These are phyloP conservation scores for Aspergillus kassunensis DNA, from an alignment of 495 filamentous ascomycete genomes.

Conservation along the genomic window DNA sequence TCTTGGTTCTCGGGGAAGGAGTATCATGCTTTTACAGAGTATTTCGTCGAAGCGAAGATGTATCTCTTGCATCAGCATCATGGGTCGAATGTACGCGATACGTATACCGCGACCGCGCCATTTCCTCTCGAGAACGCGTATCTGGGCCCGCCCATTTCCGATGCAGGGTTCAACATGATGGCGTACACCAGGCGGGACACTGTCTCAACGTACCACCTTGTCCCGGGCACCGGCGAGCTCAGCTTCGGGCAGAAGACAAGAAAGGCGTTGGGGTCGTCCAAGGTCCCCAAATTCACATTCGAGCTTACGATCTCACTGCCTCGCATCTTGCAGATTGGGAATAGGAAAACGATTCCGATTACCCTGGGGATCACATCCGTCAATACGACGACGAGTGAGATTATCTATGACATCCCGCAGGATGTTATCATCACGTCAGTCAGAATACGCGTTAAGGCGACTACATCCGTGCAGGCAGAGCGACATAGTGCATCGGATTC, in stretches of 20 bases:
- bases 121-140: too few species aligned
- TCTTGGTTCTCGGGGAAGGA: too few species aligned
- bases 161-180: slow-evolving; percentile 1
- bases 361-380: not conserved
- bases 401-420: not conserved
- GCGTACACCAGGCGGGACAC: not conserved
- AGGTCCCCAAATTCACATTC: not conserved
- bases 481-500: not conserved
- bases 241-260: slow-evolving; percentile 2
- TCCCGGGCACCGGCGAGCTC: not conserved
- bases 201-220: not conserved
- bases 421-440: not conserved
- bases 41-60: too few species aligned
- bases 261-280: not conserved
- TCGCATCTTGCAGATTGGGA: not conserved
- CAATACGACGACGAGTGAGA: not conserved
- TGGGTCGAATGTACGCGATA: too few species aligned
- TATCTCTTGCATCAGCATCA: too few species aligned
- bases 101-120: too few species aligned
- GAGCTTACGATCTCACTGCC: not conserved
- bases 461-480: not conserved
- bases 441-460: not conserved
- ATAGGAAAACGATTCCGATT: not conserved
- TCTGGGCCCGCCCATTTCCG: too few species aligned
- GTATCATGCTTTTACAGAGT: too few species aligned